Percentiles rank a stretch among this genome's conserved stretches.
Conservation (phyloP, 495 filamentous ascomycete species). For the Pseudoneurospora amorphoporcata region DNA sequence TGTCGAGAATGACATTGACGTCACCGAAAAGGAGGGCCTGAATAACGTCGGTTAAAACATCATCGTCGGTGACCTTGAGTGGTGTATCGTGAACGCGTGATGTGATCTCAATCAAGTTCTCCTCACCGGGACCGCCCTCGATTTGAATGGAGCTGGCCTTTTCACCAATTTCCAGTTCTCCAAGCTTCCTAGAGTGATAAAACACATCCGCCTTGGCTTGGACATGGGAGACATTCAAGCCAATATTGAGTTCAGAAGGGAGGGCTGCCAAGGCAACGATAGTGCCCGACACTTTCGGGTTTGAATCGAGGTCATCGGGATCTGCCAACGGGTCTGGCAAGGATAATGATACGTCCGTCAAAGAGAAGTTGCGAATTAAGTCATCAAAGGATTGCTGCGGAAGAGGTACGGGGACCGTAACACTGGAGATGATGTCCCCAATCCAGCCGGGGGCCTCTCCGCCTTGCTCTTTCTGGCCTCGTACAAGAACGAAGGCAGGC, state of each 20-base stretch:
- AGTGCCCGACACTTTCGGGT: conserved; percentile 69
- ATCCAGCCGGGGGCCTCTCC: conserved; percentile 69
- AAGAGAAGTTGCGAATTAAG: conserved; percentile 73
- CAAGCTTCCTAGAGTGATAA: conserved; percentile 65
- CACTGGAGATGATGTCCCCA: conserved; percentile 62
- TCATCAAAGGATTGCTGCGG: conserved; percentile 70
- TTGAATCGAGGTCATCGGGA: conserved; percentile 60
- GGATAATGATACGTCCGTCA: conserved; percentile 72
- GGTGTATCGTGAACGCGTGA: conserved; percentile 69
- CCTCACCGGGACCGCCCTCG: conserved; percentile 39
- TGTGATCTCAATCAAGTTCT: conserved; percentile 54
- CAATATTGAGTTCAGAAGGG: conserved; percentile 78
- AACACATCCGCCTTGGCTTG: conserved; percentile 68
- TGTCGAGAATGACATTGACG: conserved; percentile 49
- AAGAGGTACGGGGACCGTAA: conserved; percentile 77
- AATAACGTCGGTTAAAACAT: conserved; percentile 65
- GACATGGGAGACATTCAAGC: conserved; percentile 62
- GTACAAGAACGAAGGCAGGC: conserved; percentile 67
- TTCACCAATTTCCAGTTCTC: conserved; percentile 59
- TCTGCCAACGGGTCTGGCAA: conserved; percentile 69
- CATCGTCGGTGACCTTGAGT: conserved; percentile 65
- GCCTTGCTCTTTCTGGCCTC: conserved; percentile 57
- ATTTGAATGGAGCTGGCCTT: conserved; percentile 66
- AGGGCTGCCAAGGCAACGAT: conserved; percentile 66
- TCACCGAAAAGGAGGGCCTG: conserved; percentile 64